Percentiles rank a stretch among this genome's conserved stretches.
These are phyloP conservation scores for Calonectria leucothoes DNA, from an alignment of 2,329 filamentous ascomycete species.

Conservation along the genomic window DNA sequence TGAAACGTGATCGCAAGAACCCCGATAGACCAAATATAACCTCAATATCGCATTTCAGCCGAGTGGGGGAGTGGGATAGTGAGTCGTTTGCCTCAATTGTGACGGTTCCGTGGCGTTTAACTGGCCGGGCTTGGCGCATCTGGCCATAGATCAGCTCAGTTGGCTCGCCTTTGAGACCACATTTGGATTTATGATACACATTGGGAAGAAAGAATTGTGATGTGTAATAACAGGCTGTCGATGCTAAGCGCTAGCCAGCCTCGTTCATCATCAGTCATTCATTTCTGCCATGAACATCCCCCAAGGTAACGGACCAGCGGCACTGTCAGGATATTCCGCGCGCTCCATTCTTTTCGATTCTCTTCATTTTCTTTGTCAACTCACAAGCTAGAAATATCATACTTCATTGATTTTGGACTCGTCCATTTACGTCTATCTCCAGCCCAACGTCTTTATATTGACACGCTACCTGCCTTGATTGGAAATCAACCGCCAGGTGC, in stretches of 20 bases:
- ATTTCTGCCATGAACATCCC: not conserved
- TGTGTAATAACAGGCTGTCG: not conserved
- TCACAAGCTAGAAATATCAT: not conserved
- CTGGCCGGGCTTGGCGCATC: not conserved
- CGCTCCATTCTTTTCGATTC: not conserved
- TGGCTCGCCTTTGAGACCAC: not conserved
- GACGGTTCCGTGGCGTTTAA: not conserved
- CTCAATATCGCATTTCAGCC: conserved; percentile 1
- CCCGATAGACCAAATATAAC: conserved; percentile 6
- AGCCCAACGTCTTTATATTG: not conserved
- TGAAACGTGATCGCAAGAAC: conserved; percentile 8
- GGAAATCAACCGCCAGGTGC: not conserved
- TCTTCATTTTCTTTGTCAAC: not conserved
- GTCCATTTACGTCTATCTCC: not conserved
- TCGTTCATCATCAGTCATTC: not conserved
- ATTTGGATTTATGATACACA: not conserved
- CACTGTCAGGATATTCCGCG: not conserved
- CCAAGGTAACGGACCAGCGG: not conserved
- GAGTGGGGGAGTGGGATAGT: conserved; percentile 24
- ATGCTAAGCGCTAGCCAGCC: not conserved
- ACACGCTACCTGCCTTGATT: not conserved
- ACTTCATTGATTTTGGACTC: not conserved
- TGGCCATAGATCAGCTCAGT: not conserved
- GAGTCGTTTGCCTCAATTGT: not conserved
- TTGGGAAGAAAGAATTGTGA: not conserved